Percentiles rank a stretch among this genome's conserved stretches.
Evolutionary conservation across 768 basidiomycete species (phyloP).

Genomic region (Amanita muscaria): DNA sequence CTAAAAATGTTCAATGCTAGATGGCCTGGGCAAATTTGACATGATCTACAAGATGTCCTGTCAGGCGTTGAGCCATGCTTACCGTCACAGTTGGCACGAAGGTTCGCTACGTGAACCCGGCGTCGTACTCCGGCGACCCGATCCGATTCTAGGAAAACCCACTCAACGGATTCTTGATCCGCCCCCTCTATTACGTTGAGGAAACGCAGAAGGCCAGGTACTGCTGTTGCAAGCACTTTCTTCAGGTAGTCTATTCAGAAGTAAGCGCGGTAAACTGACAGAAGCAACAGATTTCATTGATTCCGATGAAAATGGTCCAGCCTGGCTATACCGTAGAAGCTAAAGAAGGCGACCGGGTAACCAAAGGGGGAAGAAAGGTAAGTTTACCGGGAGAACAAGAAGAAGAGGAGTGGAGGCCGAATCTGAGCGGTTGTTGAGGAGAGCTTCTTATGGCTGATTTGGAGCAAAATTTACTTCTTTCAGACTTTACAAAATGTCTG

Average conservation of each 20-base stretch:
- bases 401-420: slow-evolving; percentile 2
- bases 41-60: too few relatives aligned
- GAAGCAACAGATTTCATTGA: background rate
- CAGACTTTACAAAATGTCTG: slow-evolving; percentile 38
- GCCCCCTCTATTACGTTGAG: too few relatives aligned
- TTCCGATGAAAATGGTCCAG: background rate
- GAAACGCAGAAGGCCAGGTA: background rate
- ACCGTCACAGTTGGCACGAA: too few relatives aligned
- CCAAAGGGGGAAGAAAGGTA: slow-evolving; percentile 11
- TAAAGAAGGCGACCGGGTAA: slow-evolving; percentile 9
- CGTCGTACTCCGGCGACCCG: too few relatives aligned
- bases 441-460: slow-evolving; percentile 20
- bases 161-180: too few relatives aligned
- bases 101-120: too few relatives aligned
- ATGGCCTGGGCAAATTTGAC: too few relatives aligned
- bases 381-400: slow-evolving; percentile 3
- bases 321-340: background rate
- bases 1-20: too few relatives aligned
- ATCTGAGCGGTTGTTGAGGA: slow-evolving; percentile 1
- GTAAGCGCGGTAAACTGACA: background rate
- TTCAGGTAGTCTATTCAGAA: too few relatives aligned
- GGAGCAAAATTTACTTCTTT: slow-evolving; percentile 34
- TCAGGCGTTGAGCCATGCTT: too few relatives aligned
- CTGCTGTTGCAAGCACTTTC: background rate
- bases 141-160: too few relatives aligned